A percentile compares a stretch with the other conserved stretches of the same genome.
Conservation (phyloP, 169 alveolate species). For the Blepharisma undulans region DNA sequence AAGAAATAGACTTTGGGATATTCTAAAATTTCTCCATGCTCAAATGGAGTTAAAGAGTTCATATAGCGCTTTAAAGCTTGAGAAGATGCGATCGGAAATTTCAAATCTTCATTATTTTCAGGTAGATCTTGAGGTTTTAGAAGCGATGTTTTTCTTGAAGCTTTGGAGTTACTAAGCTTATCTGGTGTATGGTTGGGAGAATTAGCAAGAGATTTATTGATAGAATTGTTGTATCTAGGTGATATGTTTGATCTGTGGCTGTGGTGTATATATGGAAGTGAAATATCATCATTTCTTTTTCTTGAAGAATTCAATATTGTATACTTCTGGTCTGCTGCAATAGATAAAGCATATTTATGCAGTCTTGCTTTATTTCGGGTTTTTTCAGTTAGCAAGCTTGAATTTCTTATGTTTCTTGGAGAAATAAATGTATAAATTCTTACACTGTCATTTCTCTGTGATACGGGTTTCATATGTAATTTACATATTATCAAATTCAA, state of each 20-base stretch:
- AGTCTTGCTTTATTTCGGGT: neutral
- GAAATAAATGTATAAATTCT: neutral
- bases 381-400: neutral
- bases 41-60: neutral
- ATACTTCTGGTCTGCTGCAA: neutral
- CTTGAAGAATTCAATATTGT: neutral
- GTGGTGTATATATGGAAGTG: neutral
- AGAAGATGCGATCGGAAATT: neutral
- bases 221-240: neutral
- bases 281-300: neutral
- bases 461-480: neutral
- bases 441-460: neutral
- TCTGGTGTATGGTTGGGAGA: neutral
- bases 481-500: neutral
- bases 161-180: neutral
- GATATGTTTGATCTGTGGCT: neutral
- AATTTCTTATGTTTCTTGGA: neutral
- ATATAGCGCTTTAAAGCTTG: neutral
- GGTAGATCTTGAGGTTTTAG: neutral
- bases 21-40: conserved; percentile 14
- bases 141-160: neutral
- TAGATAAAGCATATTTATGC: neutral
- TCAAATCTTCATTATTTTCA: neutral
- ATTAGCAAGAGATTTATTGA: neutral
- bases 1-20: conserved; percentile 30